These are phyloP conservation scores for Neohortaea acidophila DNA, from an alignment of 495 filamentous ascomycete genomes.

Conservation along the genomic window DNA sequence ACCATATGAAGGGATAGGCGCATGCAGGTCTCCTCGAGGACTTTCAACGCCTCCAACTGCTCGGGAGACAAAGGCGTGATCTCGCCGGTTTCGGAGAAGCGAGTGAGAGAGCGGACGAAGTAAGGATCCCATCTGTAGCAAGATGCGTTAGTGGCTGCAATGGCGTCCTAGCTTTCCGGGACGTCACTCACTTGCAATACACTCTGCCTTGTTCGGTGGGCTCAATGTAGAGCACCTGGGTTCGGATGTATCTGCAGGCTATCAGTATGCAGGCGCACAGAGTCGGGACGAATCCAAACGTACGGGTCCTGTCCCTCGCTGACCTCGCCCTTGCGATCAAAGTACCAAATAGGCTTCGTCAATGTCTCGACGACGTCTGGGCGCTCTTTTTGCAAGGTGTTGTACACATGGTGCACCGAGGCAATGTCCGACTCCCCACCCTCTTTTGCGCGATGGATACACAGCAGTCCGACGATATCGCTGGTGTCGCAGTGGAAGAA, in stretches of 20 bases:
- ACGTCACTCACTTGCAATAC: slow-evolving; percentile 11
- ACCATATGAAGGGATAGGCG: slow-evolving; percentile 26
- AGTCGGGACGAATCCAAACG: slow-evolving; percentile 45
- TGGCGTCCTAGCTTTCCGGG: not conserved
- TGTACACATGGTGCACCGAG: slow-evolving; percentile 67
- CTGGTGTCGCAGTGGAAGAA: slow-evolving; percentile 72
- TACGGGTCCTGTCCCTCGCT: slow-evolving; percentile 59
- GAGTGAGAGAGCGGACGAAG: slow-evolving; percentile 24
- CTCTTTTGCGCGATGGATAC: slow-evolving; percentile 57
- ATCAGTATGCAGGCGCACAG: not conserved
- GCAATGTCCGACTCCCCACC: slow-evolving; percentile 76
- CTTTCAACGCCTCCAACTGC: slow-evolving; percentile 17
- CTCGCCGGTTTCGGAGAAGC: slow-evolving; percentile 23
- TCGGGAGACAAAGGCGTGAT: slow-evolving; percentile 23
- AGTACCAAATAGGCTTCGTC: slow-evolving; percentile 74
- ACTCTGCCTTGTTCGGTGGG: slow-evolving; percentile 30
- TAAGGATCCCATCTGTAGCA: slow-evolving; percentile 35
- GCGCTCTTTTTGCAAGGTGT: slow-evolving; percentile 54
- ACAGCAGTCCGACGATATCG: slow-evolving; percentile 74
- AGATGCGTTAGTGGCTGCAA: not conserved
- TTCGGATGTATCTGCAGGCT: slow-evolving; percentile 41
- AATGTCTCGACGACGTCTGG: slow-evolving; percentile 66
- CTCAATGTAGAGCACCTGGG: slow-evolving; percentile 61
- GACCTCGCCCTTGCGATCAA: slow-evolving; percentile 80
- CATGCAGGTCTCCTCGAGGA: slow-evolving; percentile 26